Evolutionary conservation across 148 eudicot genomes (phyloP).

Genomic region (Amaranthus palmeri): DNA sequence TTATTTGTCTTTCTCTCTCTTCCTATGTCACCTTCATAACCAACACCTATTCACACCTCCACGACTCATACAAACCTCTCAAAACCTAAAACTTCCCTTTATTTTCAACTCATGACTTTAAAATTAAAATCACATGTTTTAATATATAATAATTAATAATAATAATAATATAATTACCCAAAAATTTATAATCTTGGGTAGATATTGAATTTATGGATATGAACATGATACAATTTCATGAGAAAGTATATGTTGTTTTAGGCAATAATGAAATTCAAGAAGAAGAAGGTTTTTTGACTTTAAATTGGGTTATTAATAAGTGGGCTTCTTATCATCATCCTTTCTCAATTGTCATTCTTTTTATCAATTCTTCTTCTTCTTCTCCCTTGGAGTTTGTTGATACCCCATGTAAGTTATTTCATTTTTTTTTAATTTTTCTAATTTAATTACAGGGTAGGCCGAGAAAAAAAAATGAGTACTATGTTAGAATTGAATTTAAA

Average conservation of each 20-base stretch:
- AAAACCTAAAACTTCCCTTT: not conserved
- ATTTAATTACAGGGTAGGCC: not conserved
- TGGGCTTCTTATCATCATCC: constrained; percentile 42
- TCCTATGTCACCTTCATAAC: not conserved
- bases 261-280: constrained; percentile 44
- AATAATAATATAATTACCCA: not conserved
- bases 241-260: constrained; percentile 67
- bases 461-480: too few species aligned
- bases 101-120: not conserved
- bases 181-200: too few species aligned
- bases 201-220: not conserved
- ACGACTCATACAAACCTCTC: not conserved
- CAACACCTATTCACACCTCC: not conserved
- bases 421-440: not conserved
- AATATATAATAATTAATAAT: not conserved
- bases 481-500: too few species aligned
- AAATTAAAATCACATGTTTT: not conserved
- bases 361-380: constrained; percentile 28
- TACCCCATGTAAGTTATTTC: constrained; percentile 56
- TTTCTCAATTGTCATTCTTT: constrained; percentile 51
- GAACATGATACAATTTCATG: constrained; percentile 19
- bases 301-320: constrained; percentile 57
- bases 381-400: constrained; percentile 38
- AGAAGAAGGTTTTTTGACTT: constrained; percentile 51
- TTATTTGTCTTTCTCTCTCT: not conserved